phyloP scores from a whole-genome alignment of 2,329 filamentous ascomycete genomes.

The Trichoderma atrobrunneum region DNA sequence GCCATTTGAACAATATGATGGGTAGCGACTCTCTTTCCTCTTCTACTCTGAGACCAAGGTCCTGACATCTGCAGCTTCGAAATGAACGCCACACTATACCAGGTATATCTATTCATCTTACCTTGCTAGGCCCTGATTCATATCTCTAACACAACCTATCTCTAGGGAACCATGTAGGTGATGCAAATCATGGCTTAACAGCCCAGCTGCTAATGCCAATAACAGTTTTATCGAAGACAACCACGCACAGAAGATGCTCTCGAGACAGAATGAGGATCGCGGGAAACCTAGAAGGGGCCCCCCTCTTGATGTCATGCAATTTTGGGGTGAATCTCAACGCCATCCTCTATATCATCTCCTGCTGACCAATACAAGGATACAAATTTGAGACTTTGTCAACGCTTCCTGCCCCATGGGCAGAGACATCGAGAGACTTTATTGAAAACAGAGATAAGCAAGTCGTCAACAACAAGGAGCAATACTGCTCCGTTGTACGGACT shows the following conservation, averaged over 20 bases:
- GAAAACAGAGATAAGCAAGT: slow-evolving; percentile 67
- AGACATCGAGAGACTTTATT: slow-evolving; percentile 71
- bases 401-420: slow-evolving; percentile 70
- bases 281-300: slow-evolving; percentile 38
- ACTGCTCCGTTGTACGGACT: slow-evolving; percentile 90
- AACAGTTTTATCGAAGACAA: slow-evolving; percentile 89
- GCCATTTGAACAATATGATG: slow-evolving; percentile 78
- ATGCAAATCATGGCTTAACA: background rate
- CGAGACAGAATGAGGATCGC: slow-evolving; percentile 54
- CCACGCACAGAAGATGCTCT: slow-evolving; percentile 66
- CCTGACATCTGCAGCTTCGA: slow-evolving; percentile 63
- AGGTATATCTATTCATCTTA: slow-evolving; percentile 56
- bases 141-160: background rate
- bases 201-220: background rate
- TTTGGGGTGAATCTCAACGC: slow-evolving; percentile 66
- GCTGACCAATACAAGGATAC: slow-evolving; percentile 60
- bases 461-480: slow-evolving; percentile 89
- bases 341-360: background rate
- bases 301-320: slow-evolving; percentile 80
- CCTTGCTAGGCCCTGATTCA: background rate
- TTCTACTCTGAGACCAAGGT: background rate
- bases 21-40: slow-evolving; percentile 43
- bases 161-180: slow-evolving; percentile 5
- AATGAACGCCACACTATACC: slow-evolving; percentile 91
- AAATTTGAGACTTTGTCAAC: slow-evolving; percentile 91